A percentile compares a stretch with the other conserved stretches of the same genome.
Conservation (phyloP, 345 rosid species). For the Eucalyptus curtisii region DNA sequence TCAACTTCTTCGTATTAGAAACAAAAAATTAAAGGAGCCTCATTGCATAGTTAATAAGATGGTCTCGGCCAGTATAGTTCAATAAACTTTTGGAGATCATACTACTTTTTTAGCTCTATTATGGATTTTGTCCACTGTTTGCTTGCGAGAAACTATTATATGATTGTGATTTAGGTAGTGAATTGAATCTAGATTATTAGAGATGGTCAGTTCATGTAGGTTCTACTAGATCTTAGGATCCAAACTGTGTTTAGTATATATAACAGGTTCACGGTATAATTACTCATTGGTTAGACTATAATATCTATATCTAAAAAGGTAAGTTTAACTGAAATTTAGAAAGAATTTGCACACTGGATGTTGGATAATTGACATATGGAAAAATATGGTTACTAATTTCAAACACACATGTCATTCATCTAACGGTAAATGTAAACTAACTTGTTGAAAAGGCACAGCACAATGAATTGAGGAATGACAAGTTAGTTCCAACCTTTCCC, state of each 20-base stretch:
- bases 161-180: neutral
- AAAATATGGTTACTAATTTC: neutral
- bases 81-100: neutral
- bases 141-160: neutral
- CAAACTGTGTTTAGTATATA: neutral
- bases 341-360: neutral
- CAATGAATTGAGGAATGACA: neutral
- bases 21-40: neutral
- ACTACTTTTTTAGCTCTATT: neutral
- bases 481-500: neutral
- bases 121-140: too few species aligned
- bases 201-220: neutral
- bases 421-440: neutral
- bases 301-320: too few species aligned
- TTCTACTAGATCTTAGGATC: neutral
- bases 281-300: too few species aligned
- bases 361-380: neutral
- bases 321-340: neutral
- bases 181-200: neutral
- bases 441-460: neutral
- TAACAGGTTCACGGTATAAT: neutral
- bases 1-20: neutral
- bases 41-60: neutral
- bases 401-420: neutral
- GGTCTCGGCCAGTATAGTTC: neutral